Conservation (phyloP, 352 stramenopile species). For the Halophytophthora polymorphica region DNA sequence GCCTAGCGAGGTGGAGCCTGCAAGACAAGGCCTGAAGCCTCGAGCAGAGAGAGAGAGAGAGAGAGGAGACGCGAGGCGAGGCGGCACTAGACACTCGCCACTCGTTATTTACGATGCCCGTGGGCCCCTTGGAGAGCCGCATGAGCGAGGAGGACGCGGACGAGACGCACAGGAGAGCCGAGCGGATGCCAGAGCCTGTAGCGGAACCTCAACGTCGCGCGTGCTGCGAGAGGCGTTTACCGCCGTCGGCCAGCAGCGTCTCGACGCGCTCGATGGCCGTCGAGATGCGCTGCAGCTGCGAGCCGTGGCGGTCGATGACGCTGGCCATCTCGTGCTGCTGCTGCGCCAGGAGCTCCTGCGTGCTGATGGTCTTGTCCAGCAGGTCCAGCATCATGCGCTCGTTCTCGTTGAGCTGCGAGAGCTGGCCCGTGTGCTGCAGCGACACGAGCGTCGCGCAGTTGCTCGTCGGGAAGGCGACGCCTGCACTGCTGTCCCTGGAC, state of each 20-base stretch:
- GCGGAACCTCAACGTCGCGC: constrained; percentile 1
- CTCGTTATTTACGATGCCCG: too few species aligned
- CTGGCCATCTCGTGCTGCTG: constrained; percentile 73
- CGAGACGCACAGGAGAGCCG: too few species aligned
- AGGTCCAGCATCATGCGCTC: constrained; percentile 73
- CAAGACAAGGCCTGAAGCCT: too few species aligned
- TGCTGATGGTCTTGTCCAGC: constrained; percentile 76
- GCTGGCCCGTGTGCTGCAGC: constrained; percentile 23
- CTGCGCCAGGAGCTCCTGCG: constrained; percentile 69
- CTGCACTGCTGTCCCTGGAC: background rate
- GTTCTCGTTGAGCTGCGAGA: constrained; percentile 51
- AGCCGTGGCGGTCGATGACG: constrained; percentile 59
- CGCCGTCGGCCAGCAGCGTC: constrained; percentile 43
- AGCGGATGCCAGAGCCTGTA: background rate
- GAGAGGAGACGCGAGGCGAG: too few species aligned
- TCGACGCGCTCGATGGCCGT: constrained; percentile 70
- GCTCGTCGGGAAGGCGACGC: constrained; percentile 8
- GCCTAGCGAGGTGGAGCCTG: too few species aligned
- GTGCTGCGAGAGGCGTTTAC: constrained; percentile 4
- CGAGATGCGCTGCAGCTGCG: constrained; percentile 64
- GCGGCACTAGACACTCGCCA: too few species aligned
- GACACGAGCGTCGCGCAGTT: constrained; percentile 19
- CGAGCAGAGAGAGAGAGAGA: too few species aligned
- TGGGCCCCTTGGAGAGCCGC: too few species aligned
- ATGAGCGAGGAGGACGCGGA: too few species aligned